Conservation (phyloP, 2,329 filamentous ascomycete genomes). For the Pestalotiopsis sp. region DNA sequence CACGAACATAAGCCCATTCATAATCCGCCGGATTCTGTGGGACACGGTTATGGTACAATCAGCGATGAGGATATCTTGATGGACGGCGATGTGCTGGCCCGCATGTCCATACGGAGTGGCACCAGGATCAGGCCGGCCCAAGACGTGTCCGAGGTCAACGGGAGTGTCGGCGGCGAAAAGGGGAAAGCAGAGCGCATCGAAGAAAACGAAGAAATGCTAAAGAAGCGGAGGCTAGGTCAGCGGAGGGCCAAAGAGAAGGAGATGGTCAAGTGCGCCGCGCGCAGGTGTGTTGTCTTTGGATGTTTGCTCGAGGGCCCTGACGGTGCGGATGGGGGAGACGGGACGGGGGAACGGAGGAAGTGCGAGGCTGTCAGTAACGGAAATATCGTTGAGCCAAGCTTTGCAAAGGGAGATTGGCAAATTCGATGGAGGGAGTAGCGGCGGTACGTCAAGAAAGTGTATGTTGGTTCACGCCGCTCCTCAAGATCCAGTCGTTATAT, state of each 20-base stretch:
- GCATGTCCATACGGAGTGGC: slow-evolving; percentile 39
- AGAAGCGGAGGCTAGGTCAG: slow-evolving; percentile 52
- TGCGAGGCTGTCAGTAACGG: slow-evolving; percentile 64
- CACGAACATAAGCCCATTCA: slow-evolving; percentile 1
- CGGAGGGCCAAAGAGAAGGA: slow-evolving; percentile 43
- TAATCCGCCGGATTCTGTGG: background rate
- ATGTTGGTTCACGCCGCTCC: too few species aligned
- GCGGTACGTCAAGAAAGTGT: background rate
- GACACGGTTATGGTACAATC: background rate
- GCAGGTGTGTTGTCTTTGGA: slow-evolving; percentile 61
- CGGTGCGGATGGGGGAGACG: background rate
- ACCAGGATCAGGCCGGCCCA: slow-evolving; percentile 38
- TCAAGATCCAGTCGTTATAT: too few species aligned
- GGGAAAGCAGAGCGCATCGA: slow-evolving; percentile 53
- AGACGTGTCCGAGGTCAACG: slow-evolving; percentile 52
- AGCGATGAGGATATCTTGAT: background rate
- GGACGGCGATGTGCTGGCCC: slow-evolving; percentile 26
- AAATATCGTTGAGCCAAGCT: slow-evolving; percentile 60
- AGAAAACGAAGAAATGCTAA: slow-evolving; percentile 53
- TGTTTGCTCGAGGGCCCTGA: slow-evolving; percentile 30
- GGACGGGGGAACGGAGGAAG: slow-evolving; percentile 36
- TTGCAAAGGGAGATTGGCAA: slow-evolving; percentile 63
- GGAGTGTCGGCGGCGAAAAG: slow-evolving; percentile 58
- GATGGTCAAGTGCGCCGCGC: slow-evolving; percentile 42
- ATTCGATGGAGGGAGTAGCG: slow-evolving; percentile 55